These are phyloP conservation scores for Kodamaea fungicola DNA, from an alignment of 1,139 yeast genomes.

Conservation along the genomic window DNA sequence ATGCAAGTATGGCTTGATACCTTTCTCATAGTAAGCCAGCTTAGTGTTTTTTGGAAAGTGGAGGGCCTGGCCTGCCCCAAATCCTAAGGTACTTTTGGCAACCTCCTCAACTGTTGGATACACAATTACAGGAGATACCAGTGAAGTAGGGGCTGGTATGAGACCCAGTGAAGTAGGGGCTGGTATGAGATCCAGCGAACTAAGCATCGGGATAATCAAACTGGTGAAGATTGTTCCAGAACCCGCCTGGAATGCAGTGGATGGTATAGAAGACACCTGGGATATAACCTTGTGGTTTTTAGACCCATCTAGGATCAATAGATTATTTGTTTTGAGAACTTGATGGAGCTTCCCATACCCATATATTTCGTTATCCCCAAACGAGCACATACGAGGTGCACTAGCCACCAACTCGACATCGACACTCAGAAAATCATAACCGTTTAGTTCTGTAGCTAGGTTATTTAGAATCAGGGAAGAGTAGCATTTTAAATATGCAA, in stretches of 20 bases:
- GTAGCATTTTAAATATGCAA: slow-evolving; percentile 44
- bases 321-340: slow-evolving; percentile 30
- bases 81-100: slow-evolving; percentile 40
- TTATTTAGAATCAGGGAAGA: slow-evolving; percentile 20
- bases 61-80: slow-evolving; percentile 52
- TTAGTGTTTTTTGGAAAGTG: slow-evolving; percentile 39
- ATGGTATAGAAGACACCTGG: slow-evolving; percentile 59
- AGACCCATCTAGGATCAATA: slow-evolving; percentile 20
- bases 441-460: slow-evolving; percentile 25
- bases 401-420: slow-evolving; percentile 58
- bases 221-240: slow-evolving; percentile 53
- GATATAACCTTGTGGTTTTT: slow-evolving; percentile 33
- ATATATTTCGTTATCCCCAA: slow-evolving; percentile 24
- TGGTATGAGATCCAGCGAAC: too few relatives aligned
- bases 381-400: slow-evolving; percentile 41
- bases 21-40: slow-evolving; percentile 22
- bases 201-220: slow-evolving; percentile 39
- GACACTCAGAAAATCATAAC: slow-evolving; percentile 43
- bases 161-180: too few relatives aligned
- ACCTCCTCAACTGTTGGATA: slow-evolving; percentile 57
- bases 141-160: too few relatives aligned
- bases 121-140: slow-evolving; percentile 21
- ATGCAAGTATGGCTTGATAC: slow-evolving; percentile 31
- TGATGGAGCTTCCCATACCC: slow-evolving; percentile 54
- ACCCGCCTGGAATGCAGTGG: slow-evolving; percentile 39